Conservation (phyloP, 2,329 filamentous ascomycete species). For the Rhynchosporium graminicola region DNA sequence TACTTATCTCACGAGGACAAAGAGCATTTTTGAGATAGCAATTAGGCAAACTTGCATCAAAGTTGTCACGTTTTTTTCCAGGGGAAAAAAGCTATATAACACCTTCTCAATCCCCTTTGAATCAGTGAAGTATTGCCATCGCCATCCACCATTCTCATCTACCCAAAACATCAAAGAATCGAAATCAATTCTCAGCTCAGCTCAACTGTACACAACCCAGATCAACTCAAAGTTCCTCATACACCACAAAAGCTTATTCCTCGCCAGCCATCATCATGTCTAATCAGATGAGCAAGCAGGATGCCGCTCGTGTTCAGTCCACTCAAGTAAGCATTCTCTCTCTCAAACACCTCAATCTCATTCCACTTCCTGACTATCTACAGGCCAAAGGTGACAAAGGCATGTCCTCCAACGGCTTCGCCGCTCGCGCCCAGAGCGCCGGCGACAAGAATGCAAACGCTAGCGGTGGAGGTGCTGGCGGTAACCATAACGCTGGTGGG, state of each 20-base stretch:
- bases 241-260: not conserved
- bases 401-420: constrained; percentile 3
- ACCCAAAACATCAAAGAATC: not conserved
- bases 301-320: not conserved
- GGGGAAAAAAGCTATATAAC: not conserved
- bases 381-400: not conserved
- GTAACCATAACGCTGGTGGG: not conserved
- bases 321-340: not conserved
- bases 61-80: too few relatives aligned
- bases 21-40: too few relatives aligned
- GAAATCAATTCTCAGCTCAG: not conserved
- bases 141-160: not conserved
- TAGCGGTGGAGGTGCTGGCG: not conserved
- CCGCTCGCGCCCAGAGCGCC: constrained; percentile 8
- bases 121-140: not conserved
- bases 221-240: not conserved
- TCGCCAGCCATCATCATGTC: not conserved
- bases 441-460: constrained; percentile 8
- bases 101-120: not conserved
- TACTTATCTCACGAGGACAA: too few relatives aligned
- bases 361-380: not conserved
- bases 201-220: not conserved
- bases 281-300: not conserved
- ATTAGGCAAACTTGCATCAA: too few relatives aligned
- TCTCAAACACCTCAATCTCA: not conserved